Evolutionary conservation across 257 asterid genomes (phyloP), one percentile per base, ranked within the genome.

Genomic region (Catharanthus roseus): DNA sequence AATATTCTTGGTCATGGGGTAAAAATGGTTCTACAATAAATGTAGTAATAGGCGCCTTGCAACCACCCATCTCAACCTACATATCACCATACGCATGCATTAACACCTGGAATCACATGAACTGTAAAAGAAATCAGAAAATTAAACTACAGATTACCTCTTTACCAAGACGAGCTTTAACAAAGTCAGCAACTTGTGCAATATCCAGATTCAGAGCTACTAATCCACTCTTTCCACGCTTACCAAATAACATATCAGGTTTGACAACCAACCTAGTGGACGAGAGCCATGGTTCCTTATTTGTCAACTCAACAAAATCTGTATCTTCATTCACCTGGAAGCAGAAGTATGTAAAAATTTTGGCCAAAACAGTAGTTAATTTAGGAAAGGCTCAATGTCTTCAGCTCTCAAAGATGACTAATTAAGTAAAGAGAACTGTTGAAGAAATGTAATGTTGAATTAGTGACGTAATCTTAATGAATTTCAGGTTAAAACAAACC

Each of bases 51-150:
- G 95, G 98, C 64, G 96, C 98, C 78, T 86, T 92, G 88, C 97
- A 90, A 67, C 95, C 90, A 75, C 98, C 87, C 96, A 92, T 92
- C 85, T 92, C 97, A 81, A 92, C 96, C 98, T 92, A 72, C 51
- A 54, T 51, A 72, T 34, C 42, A 77, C 18, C 45, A 72, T 65
- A 57, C 8, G 18, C 65, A 42, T 44, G 71, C 23, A 47, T 79
- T 69, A 81, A 82, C 77, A 54, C 39, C 77, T 69, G 68, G 67
- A 76, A 68, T 60, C 67, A 77, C 70, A 72, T 12, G 44, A 66
- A 42, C n/a, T 13, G 65, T 28, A 29, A 42, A 71, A 57, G 45
- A n/a, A 68, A 58, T 57, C 39, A 47, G 31, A 47, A 41, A 47
- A 62, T 71, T 72, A 49, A 71, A 67, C 28, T 31, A 21, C 33